Conservation (phyloP, 768 basidiomycete genomes). For the Lactarius vividus region DNA sequence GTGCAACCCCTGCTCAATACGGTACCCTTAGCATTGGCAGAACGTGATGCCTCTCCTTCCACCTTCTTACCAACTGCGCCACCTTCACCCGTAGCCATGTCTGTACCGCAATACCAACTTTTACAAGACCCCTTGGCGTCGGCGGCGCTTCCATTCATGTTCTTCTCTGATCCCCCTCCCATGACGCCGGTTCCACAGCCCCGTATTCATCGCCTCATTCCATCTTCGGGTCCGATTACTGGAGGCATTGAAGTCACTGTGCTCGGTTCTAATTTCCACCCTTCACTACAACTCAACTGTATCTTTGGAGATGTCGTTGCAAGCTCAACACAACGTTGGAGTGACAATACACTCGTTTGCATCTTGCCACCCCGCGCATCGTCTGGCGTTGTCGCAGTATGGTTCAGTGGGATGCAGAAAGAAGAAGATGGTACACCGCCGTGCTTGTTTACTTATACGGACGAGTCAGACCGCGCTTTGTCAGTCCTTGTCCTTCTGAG, state of each 20-base stretch:
- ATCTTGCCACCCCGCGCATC: conserved; percentile 77
- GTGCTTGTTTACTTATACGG: conserved; percentile 83
- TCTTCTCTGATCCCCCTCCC: conserved; percentile 54
- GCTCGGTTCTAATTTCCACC: conserved; percentile 87
- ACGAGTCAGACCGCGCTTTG: conserved; percentile 87
- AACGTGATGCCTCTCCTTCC: conserved; percentile 20
- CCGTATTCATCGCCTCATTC: conserved; percentile 82
- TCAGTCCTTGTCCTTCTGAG: conserved; percentile 42
- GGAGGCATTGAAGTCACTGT: conserved; percentile 96
- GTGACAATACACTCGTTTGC: conserved; percentile 90
- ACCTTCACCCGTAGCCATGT: conserved; percentile 27
- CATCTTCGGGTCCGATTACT: conserved; percentile 78
- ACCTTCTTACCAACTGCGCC: conserved; percentile 30
- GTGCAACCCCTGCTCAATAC: background rate
- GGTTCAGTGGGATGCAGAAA: conserved; percentile 76
- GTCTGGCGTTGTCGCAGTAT: conserved; percentile 87
- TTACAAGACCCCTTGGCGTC: conserved; percentile 23
- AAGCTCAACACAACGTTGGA: conserved; percentile 86
- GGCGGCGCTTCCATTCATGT: conserved; percentile 37
- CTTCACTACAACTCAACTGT: conserved; percentile 66
- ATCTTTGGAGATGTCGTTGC: conserved; percentile 83
- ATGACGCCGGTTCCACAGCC: conserved; percentile 54
- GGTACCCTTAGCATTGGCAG: conserved; percentile 1
- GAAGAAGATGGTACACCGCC: conserved; percentile 53
- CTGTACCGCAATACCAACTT: conserved; percentile 17